Evolutionary conservation across 352 stramenopile species (phyloP).

Genomic region (Phytophthora boehmeriae): DNA sequence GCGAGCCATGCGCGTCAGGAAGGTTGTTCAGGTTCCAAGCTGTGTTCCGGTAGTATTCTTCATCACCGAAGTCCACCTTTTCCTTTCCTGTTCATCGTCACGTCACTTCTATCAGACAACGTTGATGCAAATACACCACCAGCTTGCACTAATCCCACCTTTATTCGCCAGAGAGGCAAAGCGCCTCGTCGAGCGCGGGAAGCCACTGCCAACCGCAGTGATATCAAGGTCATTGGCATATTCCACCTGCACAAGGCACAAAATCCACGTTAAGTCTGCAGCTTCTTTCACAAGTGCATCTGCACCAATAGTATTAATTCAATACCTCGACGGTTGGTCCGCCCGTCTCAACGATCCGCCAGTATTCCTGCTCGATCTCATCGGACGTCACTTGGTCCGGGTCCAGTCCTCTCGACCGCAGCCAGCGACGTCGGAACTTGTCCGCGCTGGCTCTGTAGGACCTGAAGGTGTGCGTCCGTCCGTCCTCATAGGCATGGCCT

Average conservation of each 20-base stretch:
- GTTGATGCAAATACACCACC: not conserved
- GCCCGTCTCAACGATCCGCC: conserved; percentile 81
- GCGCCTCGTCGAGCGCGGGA: conserved; percentile 47
- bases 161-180: conserved; percentile 38
- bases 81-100: conserved; percentile 25
- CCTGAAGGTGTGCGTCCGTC: conserved; percentile 64
- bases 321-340: conserved; percentile 39
- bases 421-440: conserved; percentile 63
- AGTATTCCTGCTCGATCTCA: conserved; percentile 90
- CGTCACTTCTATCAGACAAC: not conserved
- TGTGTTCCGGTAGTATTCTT: conserved; percentile 78
- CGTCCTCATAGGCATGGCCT: conserved; percentile 69
- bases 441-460: conserved; percentile 69
- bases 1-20: conserved; percentile 89
- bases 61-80: conserved; percentile 60
- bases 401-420: conserved; percentile 41
- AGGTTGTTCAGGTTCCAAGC: conserved; percentile 99
- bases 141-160: conserved; percentile 21
- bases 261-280: no score
- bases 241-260: conserved; percentile 84
- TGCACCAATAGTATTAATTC: no score
- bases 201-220: conserved; percentile 79
- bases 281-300: no score
- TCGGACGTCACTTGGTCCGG: conserved; percentile 50
- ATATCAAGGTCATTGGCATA: conserved; percentile 93